Conservation (phyloP, 495 filamentous ascomycete genomes). For the Hyaloscypha bicolor region DNA sequence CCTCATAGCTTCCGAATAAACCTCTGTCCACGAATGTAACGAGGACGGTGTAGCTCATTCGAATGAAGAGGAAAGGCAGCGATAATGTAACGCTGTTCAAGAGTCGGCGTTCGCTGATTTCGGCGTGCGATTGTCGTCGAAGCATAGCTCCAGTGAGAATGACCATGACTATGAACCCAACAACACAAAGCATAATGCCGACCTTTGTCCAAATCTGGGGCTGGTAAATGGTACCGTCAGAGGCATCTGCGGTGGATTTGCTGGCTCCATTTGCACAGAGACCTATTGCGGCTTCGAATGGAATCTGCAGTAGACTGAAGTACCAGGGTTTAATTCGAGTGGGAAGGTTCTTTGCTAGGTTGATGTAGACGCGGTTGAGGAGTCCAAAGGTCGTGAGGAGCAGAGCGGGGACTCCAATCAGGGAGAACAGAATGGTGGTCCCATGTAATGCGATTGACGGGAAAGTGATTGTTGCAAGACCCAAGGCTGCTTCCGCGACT, state of each 20-base stretch:
- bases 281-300: neutral
- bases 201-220: neutral
- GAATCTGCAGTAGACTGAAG: conserved; percentile 1
- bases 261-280: neutral
- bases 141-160: neutral
- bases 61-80: conserved; percentile 4
- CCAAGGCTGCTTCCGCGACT: conserved; percentile 2
- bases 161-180: neutral
- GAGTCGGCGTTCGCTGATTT: neutral
- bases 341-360: neutral
- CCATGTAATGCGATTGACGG: neutral
- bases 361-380: neutral
- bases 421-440: neutral
- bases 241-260: neutral
- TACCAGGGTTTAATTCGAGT: neutral
- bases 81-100: conserved; percentile 1
- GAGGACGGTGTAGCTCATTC: conserved; percentile 7
- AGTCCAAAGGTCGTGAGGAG: conserved; percentile 8
- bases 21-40: neutral
- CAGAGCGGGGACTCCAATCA: neutral
- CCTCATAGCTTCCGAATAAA: neutral
- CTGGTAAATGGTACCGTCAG: neutral
- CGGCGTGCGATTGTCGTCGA: neutral
- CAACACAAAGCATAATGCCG: conserved; percentile 6
- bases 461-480: conserved; percentile 1